A percentile compares a stretch with the other conserved stretches of the same genome.
These are phyloP conservation scores for Pyrus hybrid DNA, from an alignment of 331 rosid species.

Conservation along the genomic window DNA sequence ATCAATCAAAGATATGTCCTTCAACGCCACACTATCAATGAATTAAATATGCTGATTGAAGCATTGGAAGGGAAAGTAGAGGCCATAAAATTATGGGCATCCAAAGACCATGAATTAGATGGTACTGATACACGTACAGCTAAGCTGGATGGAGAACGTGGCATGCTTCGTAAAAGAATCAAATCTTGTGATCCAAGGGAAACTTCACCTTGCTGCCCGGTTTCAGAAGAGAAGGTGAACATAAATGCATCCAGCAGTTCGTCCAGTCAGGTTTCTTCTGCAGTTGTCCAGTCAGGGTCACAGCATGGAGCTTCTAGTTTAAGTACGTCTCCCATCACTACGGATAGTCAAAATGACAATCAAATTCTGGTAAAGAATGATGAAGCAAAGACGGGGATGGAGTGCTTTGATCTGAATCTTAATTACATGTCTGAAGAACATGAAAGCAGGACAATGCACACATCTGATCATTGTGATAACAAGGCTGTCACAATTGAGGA, in stretches of 20 bases:
- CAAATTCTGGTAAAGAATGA: conserved; percentile 18
- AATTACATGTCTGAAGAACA: conserved; percentile 33
- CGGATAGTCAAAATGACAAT: conserved; percentile 33
- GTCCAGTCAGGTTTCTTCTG: conserved; percentile 46
- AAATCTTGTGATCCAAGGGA: conserved; percentile 24
- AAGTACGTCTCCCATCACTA: conserved; percentile 24
- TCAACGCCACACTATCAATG: conserved; percentile 40
- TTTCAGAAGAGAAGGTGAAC: conserved; percentile 36
- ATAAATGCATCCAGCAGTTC: conserved; percentile 35
- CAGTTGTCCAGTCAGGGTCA: conserved; percentile 45
- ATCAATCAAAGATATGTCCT: conserved; percentile 44
- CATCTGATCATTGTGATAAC: conserved; percentile 18
- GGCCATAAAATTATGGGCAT: conserved; percentile 39
- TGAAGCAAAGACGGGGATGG: conserved; percentile 28
- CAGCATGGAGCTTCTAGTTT: conserved; percentile 29
- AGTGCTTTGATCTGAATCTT: conserved; percentile 50
- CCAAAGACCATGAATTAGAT: conserved; percentile 20
- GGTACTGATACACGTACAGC: conserved; percentile 9
- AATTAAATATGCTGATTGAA: conserved; percentile 45
- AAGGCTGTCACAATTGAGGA: conserved; percentile 25
- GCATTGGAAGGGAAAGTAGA: conserved; percentile 56
- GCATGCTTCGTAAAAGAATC: background rate
- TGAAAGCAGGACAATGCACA: conserved; percentile 24
- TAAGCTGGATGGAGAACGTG: conserved; percentile 28
- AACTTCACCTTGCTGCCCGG: conserved; percentile 24